phyloP scores from a whole-genome alignment of 1,284 basidiomycete genomes.

The Cutaneotrichosporon sp. region DNA sequence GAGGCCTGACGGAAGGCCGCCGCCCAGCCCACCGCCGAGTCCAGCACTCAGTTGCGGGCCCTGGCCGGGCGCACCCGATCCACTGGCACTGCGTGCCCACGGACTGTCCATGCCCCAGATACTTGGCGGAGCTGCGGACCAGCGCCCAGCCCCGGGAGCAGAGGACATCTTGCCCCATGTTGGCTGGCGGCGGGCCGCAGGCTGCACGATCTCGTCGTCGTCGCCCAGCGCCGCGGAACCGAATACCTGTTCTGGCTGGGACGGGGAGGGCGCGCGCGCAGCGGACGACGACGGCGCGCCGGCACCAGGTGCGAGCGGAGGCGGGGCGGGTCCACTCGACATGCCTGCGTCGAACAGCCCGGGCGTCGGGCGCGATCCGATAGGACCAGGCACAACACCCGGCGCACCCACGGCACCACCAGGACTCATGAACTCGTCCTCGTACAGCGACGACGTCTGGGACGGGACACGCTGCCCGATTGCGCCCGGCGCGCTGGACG shows the following conservation, averaged over 20 bases:
- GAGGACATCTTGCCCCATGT: conserved; percentile 18
- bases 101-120: conserved; percentile 11
- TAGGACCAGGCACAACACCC: conserved; percentile 12
- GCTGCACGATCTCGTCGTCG: conserved; percentile 37
- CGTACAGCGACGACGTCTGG: conserved; percentile 11
- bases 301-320: conserved; percentile 1
- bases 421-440: conserved; percentile 9
- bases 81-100: neutral
- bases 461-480: conserved; percentile 27
- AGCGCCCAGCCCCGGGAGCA: conserved; percentile 32
- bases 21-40: too few relatives aligned
- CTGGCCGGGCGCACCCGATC: neutral
- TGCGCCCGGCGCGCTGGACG: conserved; percentile 17
- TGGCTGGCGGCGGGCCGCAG: conserved; percentile 21
- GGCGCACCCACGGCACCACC: too few relatives aligned
- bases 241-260: conserved; percentile 31
- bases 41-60: too few relatives aligned
- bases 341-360: neutral
- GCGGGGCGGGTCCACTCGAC: neutral
- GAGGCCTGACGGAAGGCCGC: too few relatives aligned
- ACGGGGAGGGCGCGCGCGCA: conserved; percentile 17
- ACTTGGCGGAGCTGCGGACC: conserved; percentile 29
- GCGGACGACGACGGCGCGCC: conserved; percentile 4
- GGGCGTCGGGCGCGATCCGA: conserved; percentile 8
- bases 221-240: conserved; percentile 39